These are phyloP conservation scores for Limonium bicolor DNA, from an alignment of 148 eudicot genomes.

Conservation along the genomic window DNA sequence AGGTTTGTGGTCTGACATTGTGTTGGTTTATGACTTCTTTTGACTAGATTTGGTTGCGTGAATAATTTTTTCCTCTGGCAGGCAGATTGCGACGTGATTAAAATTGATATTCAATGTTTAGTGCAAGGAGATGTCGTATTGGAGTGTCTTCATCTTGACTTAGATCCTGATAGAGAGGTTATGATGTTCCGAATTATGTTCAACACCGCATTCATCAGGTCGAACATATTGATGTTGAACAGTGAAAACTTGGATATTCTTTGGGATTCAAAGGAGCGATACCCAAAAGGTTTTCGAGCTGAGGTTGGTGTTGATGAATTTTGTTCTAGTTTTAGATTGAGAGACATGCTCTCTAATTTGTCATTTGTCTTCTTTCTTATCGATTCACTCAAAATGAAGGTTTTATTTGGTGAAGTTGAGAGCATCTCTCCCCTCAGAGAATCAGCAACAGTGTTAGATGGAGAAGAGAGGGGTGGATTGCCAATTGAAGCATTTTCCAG, in stretches of 20 bases:
- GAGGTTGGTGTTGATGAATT: conserved; percentile 37
- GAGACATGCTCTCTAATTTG: background rate
- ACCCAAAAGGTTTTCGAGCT: conserved; percentile 91
- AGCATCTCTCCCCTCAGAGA: conserved; percentile 54
- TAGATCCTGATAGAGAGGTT: conserved; percentile 90
- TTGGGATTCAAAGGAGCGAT: conserved; percentile 92
- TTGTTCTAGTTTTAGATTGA: background rate
- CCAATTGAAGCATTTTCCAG: conserved; percentile 97
- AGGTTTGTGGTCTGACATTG: conserved; percentile 28
- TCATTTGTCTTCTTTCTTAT: conserved; percentile 8
- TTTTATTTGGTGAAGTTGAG: conserved; percentile 90
- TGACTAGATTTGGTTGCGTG: too few species aligned
- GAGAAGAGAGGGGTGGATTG: conserved; percentile 88
- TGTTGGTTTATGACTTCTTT: conserved; percentile 1
- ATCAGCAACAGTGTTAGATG: conserved; percentile 57
- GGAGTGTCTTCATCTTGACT: conserved; percentile 88
- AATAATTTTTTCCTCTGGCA: conserved; percentile 27
- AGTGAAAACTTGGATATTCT: conserved; percentile 87
- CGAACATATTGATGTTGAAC: conserved; percentile 82
- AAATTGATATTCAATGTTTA: conserved; percentile 88
- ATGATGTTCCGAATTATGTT: conserved; percentile 99
- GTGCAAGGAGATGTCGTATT: conserved; percentile 96
- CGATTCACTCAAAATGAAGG: conserved; percentile 23
- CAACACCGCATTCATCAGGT: conserved; percentile 95
- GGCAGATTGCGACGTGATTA: conserved; percentile 95